Conservation (phyloP, 73 alveolate species). For the Stentor coeruleus region DNA sequence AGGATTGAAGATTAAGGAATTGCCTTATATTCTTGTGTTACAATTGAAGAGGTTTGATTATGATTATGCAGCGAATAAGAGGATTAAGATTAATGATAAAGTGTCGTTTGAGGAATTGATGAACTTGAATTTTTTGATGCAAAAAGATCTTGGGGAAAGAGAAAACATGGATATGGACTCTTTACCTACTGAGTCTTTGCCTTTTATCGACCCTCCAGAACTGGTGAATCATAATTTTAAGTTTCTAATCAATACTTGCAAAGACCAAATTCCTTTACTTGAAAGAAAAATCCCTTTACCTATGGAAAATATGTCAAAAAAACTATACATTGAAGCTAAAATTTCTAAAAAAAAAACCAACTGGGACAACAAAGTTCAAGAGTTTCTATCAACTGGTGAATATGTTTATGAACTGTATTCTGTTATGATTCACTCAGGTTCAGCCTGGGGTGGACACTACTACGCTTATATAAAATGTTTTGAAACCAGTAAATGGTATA, state of each 20-base stretch:
- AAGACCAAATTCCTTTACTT: not conserved
- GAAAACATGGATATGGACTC: conserved; percentile 31
- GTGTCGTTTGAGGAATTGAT: conserved; percentile 58
- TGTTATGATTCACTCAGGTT: conserved; percentile 84
- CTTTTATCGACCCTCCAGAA: too few species aligned
- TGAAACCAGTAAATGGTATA: conserved; percentile 79
- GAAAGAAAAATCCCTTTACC: not conserved
- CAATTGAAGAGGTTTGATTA: conserved; percentile 81
- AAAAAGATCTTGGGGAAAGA: conserved; percentile 41
- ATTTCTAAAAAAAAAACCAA: not conserved
- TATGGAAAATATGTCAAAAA: not conserved
- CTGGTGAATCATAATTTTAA: not conserved
- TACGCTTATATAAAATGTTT: conserved; percentile 84
- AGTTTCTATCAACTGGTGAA: conserved; percentile 60
- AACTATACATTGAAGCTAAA: not conserved
- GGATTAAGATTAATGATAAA: conserved; percentile 74
- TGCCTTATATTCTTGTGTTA: conserved; percentile 71
- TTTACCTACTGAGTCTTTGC: not conserved
- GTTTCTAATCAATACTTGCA: not conserved
- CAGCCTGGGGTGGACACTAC: conserved; percentile 96
- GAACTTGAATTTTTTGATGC: conserved; percentile 49
- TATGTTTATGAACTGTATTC: conserved; percentile 87
- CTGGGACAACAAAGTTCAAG: not conserved
- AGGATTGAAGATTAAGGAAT: conserved; percentile 65
- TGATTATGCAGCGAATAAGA: conserved; percentile 60